phyloP scores from a whole-genome alignment of 2,329 filamentous ascomycete genomes.

The Cryphonectria carpinicola region DNA sequence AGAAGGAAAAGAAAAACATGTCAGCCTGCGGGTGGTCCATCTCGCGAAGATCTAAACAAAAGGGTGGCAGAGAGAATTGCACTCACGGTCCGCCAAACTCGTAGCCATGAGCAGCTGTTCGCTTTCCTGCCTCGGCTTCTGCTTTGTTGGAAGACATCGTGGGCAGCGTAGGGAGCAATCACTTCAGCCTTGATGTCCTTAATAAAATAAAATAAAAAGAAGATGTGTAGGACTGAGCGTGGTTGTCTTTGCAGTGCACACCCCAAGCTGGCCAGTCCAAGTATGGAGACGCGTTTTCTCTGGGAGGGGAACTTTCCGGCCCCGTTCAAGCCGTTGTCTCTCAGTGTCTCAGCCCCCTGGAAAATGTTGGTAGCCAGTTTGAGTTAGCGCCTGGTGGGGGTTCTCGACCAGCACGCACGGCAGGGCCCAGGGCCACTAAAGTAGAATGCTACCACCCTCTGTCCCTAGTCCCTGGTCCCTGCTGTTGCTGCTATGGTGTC shows the following conservation, averaged over 20 bases:
- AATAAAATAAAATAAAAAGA: no score
- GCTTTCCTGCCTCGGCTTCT: conserved; percentile 29
- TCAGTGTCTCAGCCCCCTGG: neutral
- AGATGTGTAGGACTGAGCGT: neutral
- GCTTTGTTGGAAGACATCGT: conserved; percentile 20
- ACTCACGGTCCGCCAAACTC: conserved; percentile 58
- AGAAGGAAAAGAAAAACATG: no score
- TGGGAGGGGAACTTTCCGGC: neutral
- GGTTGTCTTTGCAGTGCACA: neutral
- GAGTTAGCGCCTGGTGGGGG: neutral
- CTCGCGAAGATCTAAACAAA: neutral
- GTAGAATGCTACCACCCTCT: no score
- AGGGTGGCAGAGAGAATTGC: neutral
- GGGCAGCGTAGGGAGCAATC: neutral
- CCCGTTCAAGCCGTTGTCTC: neutral
- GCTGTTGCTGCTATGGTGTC: neutral
- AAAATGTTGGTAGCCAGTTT: neutral
- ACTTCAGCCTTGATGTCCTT: neutral
- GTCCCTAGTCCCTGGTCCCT: neutral
- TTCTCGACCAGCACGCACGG: neutral
- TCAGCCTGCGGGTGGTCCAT: neutral
- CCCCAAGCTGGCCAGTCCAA: neutral
- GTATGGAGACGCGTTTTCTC: neutral
- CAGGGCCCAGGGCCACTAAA: neutral
- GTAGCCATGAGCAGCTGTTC: conserved; percentile 46